Evolutionary conservation across 306 rosid species (phyloP).

Genomic region (Castanea mollissima): DNA sequence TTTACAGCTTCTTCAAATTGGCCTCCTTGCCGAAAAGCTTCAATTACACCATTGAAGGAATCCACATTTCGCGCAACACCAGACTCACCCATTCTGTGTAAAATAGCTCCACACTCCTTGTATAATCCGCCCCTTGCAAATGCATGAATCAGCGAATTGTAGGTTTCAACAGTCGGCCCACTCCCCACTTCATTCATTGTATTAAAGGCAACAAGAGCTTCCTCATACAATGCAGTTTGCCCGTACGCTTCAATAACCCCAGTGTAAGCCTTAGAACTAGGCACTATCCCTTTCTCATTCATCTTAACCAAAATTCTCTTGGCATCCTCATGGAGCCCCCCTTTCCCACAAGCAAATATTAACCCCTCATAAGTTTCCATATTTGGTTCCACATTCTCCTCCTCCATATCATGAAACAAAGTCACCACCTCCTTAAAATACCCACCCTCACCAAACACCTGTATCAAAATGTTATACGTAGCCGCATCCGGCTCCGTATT

Average conservation of each 20-base stretch:
- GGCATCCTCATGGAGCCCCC: constrained; percentile 85
- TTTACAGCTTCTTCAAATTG: constrained; percentile 82
- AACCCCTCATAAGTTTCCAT: constrained; percentile 92
- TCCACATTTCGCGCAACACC: constrained; percentile 55
- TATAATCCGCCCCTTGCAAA: constrained; percentile 83
- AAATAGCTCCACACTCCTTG: constrained; percentile 69
- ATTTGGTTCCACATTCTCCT: constrained; percentile 85
- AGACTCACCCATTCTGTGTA: constrained; percentile 55
- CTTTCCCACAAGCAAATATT: constrained; percentile 92
- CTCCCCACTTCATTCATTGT: constrained; percentile 88
- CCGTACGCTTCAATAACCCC: constrained; percentile 90
- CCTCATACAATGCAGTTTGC: constrained; percentile 82
- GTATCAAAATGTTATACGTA: constrained; percentile 87
- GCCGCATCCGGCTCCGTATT: constrained; percentile 79
- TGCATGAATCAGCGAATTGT: constrained; percentile 64
- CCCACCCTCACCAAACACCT: constrained; percentile 98
- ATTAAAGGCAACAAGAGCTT: constrained; percentile 93
- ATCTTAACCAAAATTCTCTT: constrained; percentile 71
- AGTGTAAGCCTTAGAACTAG: constrained; percentile 73
- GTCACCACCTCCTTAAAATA: constrained; percentile 94
- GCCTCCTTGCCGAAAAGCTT: constrained; percentile 88
- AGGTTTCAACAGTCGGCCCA: constrained; percentile 66
- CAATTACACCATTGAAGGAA: constrained; percentile 73
- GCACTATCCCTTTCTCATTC: constrained; percentile 70
- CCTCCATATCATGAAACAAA: constrained; percentile 95